Base-by-base conservation (phyloP, 345 rosid genomes). In the Arabis hirsuta region DNA sequence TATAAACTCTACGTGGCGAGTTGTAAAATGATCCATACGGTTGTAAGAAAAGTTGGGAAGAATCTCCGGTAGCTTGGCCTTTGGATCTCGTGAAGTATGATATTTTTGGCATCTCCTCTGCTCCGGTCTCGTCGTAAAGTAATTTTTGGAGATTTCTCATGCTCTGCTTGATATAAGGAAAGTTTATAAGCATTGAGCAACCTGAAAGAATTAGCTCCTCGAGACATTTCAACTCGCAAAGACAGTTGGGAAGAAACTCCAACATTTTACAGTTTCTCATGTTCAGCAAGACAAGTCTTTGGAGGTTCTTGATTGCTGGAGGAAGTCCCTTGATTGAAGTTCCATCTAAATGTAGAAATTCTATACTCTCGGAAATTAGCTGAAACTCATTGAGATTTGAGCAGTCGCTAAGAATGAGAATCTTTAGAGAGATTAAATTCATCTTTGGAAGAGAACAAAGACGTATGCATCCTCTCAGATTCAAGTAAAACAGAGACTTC, bases 401-500 rank as follows among this genome's bases (percentile, higher is more conserved):
- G 75, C 84, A 83, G 2, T 32, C 9, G 20, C 22, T 78, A n/a
- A 50, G 73, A 61, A 50, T 50, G 13, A 50, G 55, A 22, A 1
- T 56, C 36, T 36, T 36, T 2, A 56, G n/a, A 10, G 62, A 56
- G 3, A 19, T 36, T 10, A 56, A 10, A 34, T 56, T 56, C n/a
- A 36, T 56, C 14, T 36, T 2, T 1, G 62, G 62, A 36, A 56
- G 62, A 36, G 26, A 56, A 3, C 4, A 5, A 56, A 56, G 27
- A 19, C 27, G 1, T 36, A 56, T 36, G 62, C 62, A 56, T 56
- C 65, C 65, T 42, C 45, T 42, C 51, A 42, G 7, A 31, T 42
- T 42, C 0, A 60, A 46, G 4, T 3, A 42, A 20, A 26, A 22
- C 1, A 56, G 62, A 36, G 44, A 56, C 44, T 56, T 56, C 62